Conservation (phyloP, 495 filamentous ascomycete genomes). For the Aspergillus asperescens region DNA sequence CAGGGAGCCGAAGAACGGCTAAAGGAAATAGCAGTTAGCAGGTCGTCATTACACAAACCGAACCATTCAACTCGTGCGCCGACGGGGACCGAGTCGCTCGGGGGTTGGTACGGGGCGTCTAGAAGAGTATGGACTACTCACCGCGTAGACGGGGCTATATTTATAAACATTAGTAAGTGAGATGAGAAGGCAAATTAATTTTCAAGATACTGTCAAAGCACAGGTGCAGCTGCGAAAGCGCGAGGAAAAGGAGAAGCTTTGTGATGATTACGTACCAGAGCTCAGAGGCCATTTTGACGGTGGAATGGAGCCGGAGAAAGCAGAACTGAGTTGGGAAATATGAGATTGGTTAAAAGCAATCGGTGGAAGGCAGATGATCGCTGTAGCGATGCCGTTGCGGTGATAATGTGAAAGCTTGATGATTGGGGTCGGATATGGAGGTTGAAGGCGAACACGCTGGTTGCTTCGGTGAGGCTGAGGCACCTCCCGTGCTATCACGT, state of each 20-base stretch:
- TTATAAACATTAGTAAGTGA: conserved; percentile 1
- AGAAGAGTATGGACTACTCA: conserved; percentile 53
- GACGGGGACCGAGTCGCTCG: conserved; percentile 1
- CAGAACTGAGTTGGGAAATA: conserved; percentile 8
- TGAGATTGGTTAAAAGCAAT: conserved; percentile 1
- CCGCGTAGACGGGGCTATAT: conserved; percentile 93
- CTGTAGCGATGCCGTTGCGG: conserved; percentile 26
- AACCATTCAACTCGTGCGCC: not conserved
- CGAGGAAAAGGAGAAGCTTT: conserved; percentile 29
- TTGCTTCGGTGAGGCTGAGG: conserved; percentile 26
- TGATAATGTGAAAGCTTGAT: conserved; percentile 28
- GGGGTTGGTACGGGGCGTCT: conserved; percentile 1
- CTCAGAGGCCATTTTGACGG: conserved; percentile 56
- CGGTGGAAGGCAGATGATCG: conserved; percentile 17
- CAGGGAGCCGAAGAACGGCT: conserved; percentile 99
- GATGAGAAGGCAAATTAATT: conserved; percentile 35
- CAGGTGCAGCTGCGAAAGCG: conserved; percentile 24
- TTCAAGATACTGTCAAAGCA: conserved; percentile 20
- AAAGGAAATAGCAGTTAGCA: conserved; percentile 27
- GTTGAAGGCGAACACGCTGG: conserved; percentile 41
- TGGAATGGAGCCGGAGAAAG: conserved; percentile 11
- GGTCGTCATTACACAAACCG: not conserved
- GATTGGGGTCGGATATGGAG: conserved; percentile 34
- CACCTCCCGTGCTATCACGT: conserved; percentile 21
- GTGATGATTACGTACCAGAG: conserved; percentile 53